Evolutionary conservation across 768 basidiomycete species (phyloP).

Genomic region (Leccinum sublutescens): DNA sequence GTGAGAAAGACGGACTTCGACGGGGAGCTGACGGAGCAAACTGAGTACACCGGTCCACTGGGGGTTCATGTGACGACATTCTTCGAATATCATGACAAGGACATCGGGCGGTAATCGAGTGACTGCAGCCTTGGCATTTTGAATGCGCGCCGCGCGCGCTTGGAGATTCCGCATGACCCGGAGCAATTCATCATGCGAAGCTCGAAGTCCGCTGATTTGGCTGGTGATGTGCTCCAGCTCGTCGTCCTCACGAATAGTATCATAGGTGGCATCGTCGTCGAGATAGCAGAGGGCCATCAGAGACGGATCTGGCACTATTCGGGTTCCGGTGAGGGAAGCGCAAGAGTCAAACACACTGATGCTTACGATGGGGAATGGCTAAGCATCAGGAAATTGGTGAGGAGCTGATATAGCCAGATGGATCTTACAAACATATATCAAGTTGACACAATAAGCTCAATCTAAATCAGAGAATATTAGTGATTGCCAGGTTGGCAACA

Average conservation of each 20-base stretch:
- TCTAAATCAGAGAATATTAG: too few relatives aligned
- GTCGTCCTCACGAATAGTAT: conserved; percentile 10
- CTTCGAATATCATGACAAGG: conserved; percentile 33
- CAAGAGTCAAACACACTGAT: neutral
- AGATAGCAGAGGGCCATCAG: conserved; percentile 32
- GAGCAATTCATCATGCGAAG: conserved; percentile 29
- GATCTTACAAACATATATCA: too few relatives aligned
- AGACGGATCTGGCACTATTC: conserved; percentile 9
- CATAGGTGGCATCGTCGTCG: conserved; percentile 13
- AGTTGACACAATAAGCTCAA: too few relatives aligned
- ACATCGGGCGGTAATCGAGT: conserved; percentile 32
- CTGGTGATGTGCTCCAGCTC: conserved; percentile 27
- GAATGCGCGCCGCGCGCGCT: conserved; percentile 31
- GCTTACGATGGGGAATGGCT: conserved; percentile 24
- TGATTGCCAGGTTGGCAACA: too few relatives aligned
- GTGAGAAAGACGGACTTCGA: conserved; percentile 35
- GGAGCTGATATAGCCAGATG: too few relatives aligned
- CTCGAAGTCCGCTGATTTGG: conserved; percentile 28
- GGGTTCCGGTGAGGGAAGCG: conserved; percentile 5
- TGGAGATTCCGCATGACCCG: conserved; percentile 28
- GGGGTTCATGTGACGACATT: conserved; percentile 30
- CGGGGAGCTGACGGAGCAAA: conserved; percentile 32
- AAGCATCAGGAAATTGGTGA: too few relatives aligned
- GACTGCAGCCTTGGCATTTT: conserved; percentile 29
- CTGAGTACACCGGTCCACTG: conserved; percentile 34